Evolutionary conservation across 805 yeast species (phyloP), one percentile per base, ranked within the genome.

Genomic region (Hanseniaspora taiwanica): DNA sequence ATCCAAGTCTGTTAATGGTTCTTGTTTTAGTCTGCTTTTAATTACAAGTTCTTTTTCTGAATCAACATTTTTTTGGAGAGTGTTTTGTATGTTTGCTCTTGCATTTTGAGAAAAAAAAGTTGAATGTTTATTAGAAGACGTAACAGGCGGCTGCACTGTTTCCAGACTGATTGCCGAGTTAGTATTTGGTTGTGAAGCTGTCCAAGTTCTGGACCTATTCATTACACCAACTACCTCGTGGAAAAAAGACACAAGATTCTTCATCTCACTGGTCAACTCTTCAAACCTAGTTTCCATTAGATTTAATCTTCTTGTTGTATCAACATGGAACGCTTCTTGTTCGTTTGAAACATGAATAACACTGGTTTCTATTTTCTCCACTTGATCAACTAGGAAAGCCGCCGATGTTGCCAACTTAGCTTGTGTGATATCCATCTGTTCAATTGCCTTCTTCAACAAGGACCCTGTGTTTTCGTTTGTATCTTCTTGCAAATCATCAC

Each of bases 161-260:
- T 29, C 33, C 9, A n/a, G 33, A 10, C 18, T 13, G 18, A 29
- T 16, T n/a, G 33, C 33, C 8, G 49, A 44, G 42, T 44, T 52
- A 29, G 52, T 54, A 27, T 42, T 38, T 4, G 51, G 40, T 33
- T 50, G 55, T 36, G 51, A 54, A 19, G 49, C 24, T 23, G 48
- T 48, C 27, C 49, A 42, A 25, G 50, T 42, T 24, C 56, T 39
- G 33, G 51, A 49, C 2, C 55, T 56, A 7, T 50, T 48, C 50
- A 54, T 48, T 7, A 52, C 47, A 4, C 54, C 56, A 10, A 52
- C 51, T 7, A 54, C 42, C 35, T 52, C 56, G 34, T 51, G 49
- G 40, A 54, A 54, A 33, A 33, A 33, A 21, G 3, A 12, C 17
- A 33, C 5, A 7, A 51, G 43, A 21, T 46, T 50, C 24, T 45